These are phyloP conservation scores for Phytophthora uliginosa DNA, from an alignment of 352 stramenopile species.

Conservation along the genomic window DNA sequence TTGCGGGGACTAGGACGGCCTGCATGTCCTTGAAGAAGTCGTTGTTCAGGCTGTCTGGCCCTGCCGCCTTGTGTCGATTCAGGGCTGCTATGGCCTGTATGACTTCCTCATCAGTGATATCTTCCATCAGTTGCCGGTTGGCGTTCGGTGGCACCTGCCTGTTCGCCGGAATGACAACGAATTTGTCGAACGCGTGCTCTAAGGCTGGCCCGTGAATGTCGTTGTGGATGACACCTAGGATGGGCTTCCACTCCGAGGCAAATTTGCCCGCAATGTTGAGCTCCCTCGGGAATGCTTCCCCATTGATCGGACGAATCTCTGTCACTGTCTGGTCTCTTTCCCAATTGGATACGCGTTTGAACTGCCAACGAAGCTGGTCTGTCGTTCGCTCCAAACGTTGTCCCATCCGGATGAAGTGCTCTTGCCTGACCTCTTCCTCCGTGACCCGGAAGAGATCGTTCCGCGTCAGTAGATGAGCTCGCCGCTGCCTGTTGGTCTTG, in stretches of 20 bases:
- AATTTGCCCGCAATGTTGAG: not conserved
- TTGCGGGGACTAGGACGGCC: not conserved
- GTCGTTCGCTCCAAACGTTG: too few species aligned
- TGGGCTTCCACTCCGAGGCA: constrained; percentile 4
- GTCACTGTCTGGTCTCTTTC: too few species aligned
- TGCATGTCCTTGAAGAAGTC: not conserved
- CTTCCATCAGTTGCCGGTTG: not conserved
- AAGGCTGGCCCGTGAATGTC: not conserved
- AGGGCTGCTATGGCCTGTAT: not conserved
- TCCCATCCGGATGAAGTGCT: too few species aligned
- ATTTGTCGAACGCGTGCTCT: not conserved
- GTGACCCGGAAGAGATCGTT: not conserved
- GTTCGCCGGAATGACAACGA: not conserved
- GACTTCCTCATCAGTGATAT: not conserved
- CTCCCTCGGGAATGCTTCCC: not conserved
- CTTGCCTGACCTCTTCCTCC: too few species aligned
- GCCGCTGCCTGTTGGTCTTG: not conserved
- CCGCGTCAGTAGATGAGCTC: not conserved
- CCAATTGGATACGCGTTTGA: too few species aligned
- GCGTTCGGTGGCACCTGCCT: not conserved
- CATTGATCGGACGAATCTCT: too few species aligned
- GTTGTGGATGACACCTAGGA: not conserved
- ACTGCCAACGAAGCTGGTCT: too few species aligned
- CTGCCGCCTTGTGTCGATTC: not conserved
- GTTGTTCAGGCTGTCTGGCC: not conserved